Evolutionary conservation across 192 early-diverging fungal genomes (phyloP), one percentile per base, ranked within the genome.

Genomic region (Coemansia sp.): DNA sequence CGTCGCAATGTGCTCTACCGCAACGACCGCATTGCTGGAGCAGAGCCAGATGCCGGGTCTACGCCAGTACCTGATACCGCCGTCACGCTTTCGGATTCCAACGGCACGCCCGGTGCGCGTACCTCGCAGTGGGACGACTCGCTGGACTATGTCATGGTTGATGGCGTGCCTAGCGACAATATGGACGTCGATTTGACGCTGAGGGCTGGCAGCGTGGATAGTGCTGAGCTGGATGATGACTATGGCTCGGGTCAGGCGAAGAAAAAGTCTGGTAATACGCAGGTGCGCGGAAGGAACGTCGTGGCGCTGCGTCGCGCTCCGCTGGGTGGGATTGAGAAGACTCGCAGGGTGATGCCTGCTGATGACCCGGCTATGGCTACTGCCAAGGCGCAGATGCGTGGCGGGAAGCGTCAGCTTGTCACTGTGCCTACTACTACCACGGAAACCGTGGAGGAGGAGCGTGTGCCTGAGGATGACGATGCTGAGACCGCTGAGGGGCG

Each of bases 131-230:
- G 34, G 63, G 24, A 40, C 24, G 57, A 47, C 47, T 39, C 68
- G 22, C 64, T 73, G 61, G 81, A 83, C 62, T 83, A 83, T 38
- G 75, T 83, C 7, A 79, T 83, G 64, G 81, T 83, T 16, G 81
- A 83, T 10, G 57, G 31, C 49, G n/a, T 50, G 49, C 49, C 49
- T n/a, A 72, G 71, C 53, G 52, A 20, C 43, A 60, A 62, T 36
- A 75, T 75, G 70, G 81, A 83, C 40, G 27, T 65, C 18, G 81
- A 78, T 27, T 41, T 61, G 33, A 83, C 81, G 6, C 68, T 83
- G 57, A 69, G 81, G 0, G 57, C 62, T 24, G 70, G 46, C 20
- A 83, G 76, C 43, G 36, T 78, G 3, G 76, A 79, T 34, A 76
- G 76, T 68, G 76, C 75, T 47, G 18, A 61, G 9, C 68, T 73